Evolutionary conservation across 306 rosid species (phyloP).

Genomic region (Inga leiocalycina): DNA sequence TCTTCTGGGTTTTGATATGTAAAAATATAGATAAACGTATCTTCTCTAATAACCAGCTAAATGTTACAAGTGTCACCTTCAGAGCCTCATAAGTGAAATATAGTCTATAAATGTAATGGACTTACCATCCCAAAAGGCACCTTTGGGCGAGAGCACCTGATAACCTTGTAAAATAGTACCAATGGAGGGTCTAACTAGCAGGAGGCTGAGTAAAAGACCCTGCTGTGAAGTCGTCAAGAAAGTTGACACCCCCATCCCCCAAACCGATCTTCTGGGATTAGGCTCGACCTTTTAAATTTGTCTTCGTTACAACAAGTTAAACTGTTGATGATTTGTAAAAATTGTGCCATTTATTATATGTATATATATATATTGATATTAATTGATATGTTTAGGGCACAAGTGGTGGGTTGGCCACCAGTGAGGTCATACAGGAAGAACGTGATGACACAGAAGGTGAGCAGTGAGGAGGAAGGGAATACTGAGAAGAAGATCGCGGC

Average conservation of each 20-base stretch:
- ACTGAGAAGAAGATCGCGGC: slow-evolving; percentile 47
- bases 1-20: neutral
- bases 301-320: too few relatives aligned
- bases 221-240: too few relatives aligned
- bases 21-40: too few relatives aligned
- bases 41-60: neutral
- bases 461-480: slow-evolving; percentile 1
- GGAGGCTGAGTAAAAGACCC: neutral
- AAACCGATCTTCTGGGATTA: neutral
- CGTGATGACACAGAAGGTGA: slow-evolving; percentile 74
- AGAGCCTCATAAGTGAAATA: too few relatives aligned
- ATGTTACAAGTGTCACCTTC: neutral
- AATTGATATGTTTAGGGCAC: slow-evolving; percentile 65
- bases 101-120: neutral
- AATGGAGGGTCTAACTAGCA: neutral
- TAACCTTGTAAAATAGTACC: too few relatives aligned
- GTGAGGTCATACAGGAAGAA: slow-evolving; percentile 95
- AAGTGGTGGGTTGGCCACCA: slow-evolving; percentile 99
- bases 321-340: neutral
- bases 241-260: too few relatives aligned
- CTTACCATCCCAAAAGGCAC: too few relatives aligned
- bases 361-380: neutral
- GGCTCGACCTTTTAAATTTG: neutral
- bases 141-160: neutral
- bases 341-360: neutral